phyloP scores from a whole-genome alignment of 768 basidiomycete species.

The Auriculariales sp. region DNA sequence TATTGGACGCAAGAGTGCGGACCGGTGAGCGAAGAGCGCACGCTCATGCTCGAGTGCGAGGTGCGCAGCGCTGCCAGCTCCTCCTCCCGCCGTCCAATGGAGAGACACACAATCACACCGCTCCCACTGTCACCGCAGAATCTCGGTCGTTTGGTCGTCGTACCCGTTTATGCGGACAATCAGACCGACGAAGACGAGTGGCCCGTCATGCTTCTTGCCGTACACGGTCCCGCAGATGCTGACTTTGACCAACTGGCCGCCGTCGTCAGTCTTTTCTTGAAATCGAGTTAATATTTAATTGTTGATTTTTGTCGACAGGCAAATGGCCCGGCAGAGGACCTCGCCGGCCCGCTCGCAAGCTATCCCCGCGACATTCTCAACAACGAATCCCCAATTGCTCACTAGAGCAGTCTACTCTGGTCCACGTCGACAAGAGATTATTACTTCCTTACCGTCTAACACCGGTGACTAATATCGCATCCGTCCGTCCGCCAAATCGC shows the following conservation, averaged over 20 bases:
- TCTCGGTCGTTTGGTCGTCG: background rate
- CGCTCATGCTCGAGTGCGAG: background rate
- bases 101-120: too few relatives aligned
- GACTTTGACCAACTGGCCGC: background rate
- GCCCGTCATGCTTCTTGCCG: background rate
- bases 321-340: background rate
- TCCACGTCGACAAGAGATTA: too few relatives aligned
- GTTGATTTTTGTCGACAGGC: background rate
- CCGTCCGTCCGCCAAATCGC: too few relatives aligned
- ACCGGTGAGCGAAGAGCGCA: background rate
- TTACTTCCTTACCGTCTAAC: too few relatives aligned
- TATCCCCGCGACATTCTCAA: background rate
- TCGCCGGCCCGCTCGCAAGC: background rate
- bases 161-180: background rate
- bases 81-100: background rate
- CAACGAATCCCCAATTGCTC: background rate
- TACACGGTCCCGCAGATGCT: background rate
- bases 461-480: too few relatives aligned
- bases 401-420: too few relatives aligned
- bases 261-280: background rate
- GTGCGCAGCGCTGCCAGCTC: background rate
- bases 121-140: background rate
- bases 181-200: constrained; percentile 1
- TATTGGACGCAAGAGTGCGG: background rate
- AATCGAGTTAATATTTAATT: too few relatives aligned